These are phyloP conservation scores for Ascochyta pisi DNA, from an alignment of 2,329 filamentous ascomycete genomes.

Conservation along the genomic window DNA sequence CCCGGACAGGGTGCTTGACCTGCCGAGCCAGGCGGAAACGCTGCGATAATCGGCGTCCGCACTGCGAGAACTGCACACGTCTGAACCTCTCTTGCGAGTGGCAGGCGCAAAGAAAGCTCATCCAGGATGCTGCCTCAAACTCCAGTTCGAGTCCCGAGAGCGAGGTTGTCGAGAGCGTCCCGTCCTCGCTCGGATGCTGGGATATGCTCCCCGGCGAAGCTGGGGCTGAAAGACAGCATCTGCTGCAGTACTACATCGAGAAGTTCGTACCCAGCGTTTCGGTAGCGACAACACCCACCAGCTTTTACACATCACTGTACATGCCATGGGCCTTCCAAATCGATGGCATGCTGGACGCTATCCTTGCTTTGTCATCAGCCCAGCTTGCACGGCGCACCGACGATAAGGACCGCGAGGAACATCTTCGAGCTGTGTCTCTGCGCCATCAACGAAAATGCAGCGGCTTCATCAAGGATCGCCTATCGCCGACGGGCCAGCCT, in stretches of 20 bases:
- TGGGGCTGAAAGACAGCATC: constrained; percentile 35
- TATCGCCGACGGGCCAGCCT: constrained; percentile 34
- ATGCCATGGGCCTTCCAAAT: constrained; percentile 47
- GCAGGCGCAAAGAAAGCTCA: constrained; percentile 40
- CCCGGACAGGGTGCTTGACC: constrained; percentile 45
- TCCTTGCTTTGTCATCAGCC: constrained; percentile 45
- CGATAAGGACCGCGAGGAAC: constrained; percentile 35
- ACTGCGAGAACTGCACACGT: constrained; percentile 45
- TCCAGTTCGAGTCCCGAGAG: constrained; percentile 24
- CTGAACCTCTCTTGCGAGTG: constrained; percentile 47
- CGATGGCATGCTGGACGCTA: constrained; percentile 46
- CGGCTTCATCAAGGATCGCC: constrained; percentile 40
- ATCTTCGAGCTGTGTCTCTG: constrained; percentile 39
- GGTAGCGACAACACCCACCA: constrained; percentile 43
- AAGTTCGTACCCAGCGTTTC: constrained; percentile 47
- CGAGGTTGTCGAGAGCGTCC: constrained; percentile 24
- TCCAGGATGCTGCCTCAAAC: constrained; percentile 12
- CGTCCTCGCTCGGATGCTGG: constrained; percentile 39
- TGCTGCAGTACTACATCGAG: constrained; percentile 46
- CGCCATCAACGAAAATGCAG: constrained; percentile 45
- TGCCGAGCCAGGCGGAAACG: constrained; percentile 45
- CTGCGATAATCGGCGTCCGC: constrained; percentile 44
- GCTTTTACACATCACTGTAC: constrained; percentile 46
- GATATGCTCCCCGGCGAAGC: constrained; percentile 37
- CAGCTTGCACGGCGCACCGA: constrained; percentile 42